Percentiles rank a stretch among this genome's conserved stretches.
Evolutionary conservation across 495 filamentous ascomycete species (phyloP).

Genomic region (Aspergillus homomorphus): DNA sequence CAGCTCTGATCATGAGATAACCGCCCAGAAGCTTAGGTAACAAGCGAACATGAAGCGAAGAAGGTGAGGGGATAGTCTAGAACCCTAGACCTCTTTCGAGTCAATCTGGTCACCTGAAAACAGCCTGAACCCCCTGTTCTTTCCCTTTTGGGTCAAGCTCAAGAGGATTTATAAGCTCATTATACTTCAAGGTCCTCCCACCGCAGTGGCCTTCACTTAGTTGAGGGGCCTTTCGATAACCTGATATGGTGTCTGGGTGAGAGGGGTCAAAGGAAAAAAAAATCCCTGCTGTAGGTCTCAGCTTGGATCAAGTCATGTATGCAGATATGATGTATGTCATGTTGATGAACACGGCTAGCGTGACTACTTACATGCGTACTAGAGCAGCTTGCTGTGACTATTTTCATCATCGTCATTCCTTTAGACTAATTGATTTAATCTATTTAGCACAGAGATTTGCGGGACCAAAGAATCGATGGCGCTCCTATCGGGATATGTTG

Average conservation of each 20-base stretch:
- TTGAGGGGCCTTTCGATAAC: too few species aligned
- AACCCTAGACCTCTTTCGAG: not conserved
- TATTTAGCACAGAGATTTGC: not conserved
- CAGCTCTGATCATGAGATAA: too few species aligned
- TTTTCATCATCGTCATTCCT: not conserved
- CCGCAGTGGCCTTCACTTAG: too few species aligned
- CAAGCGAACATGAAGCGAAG: not conserved
- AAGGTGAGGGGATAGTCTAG: not conserved
- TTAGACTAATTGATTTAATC: not conserved
- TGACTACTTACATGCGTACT: not conserved
- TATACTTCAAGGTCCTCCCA: too few species aligned
- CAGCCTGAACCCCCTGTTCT: not conserved
- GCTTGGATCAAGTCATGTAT: not conserved
- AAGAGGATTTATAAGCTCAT: not conserved
- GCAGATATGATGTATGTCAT: not conserved
- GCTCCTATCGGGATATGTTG: constrained; percentile 16
- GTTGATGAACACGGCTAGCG: not conserved
- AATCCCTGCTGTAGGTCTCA: not conserved
- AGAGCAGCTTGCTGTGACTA: not conserved
- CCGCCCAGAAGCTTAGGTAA: not conserved
- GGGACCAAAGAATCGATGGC: constrained; percentile 8
- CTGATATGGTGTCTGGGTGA: too few species aligned
- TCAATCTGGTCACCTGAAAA: not conserved
- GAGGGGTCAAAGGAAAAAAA: not conserved
- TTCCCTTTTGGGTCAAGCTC: not conserved